A percentile compares a stretch with the other conserved stretches of the same genome.
Conservation (phyloP, 805 yeast species). For the Ogataea trehalophila region DNA sequence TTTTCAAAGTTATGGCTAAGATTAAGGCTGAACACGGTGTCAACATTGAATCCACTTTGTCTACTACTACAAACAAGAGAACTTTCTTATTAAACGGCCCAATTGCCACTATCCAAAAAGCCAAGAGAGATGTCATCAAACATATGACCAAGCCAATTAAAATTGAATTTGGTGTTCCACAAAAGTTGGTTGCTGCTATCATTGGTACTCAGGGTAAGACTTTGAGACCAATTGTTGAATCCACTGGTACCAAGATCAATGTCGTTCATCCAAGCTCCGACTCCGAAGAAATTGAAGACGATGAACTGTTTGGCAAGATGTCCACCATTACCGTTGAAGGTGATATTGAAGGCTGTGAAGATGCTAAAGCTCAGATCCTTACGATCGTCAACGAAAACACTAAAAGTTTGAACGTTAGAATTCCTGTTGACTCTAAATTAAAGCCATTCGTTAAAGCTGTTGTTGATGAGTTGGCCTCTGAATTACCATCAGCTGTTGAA, state of each 20-base stretch:
- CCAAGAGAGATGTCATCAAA: conserved; percentile 70
- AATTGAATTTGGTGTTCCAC: conserved; percentile 62
- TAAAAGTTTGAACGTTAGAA: conserved; percentile 46
- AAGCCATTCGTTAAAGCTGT: conserved; percentile 42
- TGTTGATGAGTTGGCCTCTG: conserved; percentile 17
- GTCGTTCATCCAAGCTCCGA: conserved; percentile 39
- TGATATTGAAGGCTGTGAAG: conserved; percentile 74
- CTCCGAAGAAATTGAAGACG: conserved; percentile 31
- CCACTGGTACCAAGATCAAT: conserved; percentile 65
- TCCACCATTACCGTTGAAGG: conserved; percentile 69
- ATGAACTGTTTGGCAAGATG: conserved; percentile 56
- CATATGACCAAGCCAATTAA: conserved; percentile 72
- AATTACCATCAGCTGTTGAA: conserved; percentile 25
- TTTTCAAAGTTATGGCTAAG: conserved; percentile 58
- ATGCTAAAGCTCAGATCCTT: conserved; percentile 65
- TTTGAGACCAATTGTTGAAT: conserved; percentile 71
- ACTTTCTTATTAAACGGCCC: conserved; percentile 80
- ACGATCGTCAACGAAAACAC: conserved; percentile 74
- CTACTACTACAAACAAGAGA: conserved; percentile 69
- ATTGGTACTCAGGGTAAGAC: conserved; percentile 86
- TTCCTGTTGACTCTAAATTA: conserved; percentile 39
- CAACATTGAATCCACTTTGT: conserved; percentile 76
- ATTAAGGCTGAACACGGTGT: conserved; percentile 59
- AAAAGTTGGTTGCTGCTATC: conserved; percentile 67
- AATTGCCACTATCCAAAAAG: conserved; percentile 57